A percentile compares a stretch with the other conserved stretches of the same genome.
Conservation (phyloP, 2,329 filamentous ascomycete species). For the Verticillium zaregamsianum region DNA sequence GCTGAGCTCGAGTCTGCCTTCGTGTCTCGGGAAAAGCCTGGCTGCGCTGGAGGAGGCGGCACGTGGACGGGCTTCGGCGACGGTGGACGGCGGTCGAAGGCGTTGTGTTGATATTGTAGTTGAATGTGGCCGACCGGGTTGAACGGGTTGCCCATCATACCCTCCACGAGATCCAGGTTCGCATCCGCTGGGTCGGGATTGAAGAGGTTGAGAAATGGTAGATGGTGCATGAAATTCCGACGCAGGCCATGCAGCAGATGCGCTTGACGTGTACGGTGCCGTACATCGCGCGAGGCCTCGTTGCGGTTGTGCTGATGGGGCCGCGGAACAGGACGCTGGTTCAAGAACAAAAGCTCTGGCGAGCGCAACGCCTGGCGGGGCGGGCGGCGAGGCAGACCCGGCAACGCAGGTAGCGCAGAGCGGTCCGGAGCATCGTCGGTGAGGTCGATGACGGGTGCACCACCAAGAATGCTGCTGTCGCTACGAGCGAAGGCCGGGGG, state of each 20-base stretch:
- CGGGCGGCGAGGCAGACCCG: not conserved
- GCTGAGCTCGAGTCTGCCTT: slow-evolving; percentile 57
- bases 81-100: slow-evolving; percentile 24
- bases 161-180: not conserved
- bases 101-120: slow-evolving; percentile 17
- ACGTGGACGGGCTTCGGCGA: slow-evolving; percentile 50
- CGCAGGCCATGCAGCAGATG: not conserved
- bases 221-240: not conserved
- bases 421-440: slow-evolving; percentile 40
- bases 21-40: slow-evolving; percentile 79
- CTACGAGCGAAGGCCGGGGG: slow-evolving; percentile 39
- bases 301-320: not conserved
- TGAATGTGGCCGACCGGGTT: slow-evolving; percentile 12
- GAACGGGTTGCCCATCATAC: slow-evolving; percentile 2
- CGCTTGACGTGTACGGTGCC: not conserved
- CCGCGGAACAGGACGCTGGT: not conserved
- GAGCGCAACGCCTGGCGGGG: slow-evolving; percentile 2
- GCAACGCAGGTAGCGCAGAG: not conserved
- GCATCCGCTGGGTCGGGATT: not conserved
- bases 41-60: slow-evolving; percentile 57
- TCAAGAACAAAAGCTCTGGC: not conserved
- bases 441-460: slow-evolving; percentile 43
- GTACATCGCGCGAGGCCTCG: not conserved
- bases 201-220: not conserved
- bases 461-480: slow-evolving; percentile 36